phyloP scores from a whole-genome alignment of 2,329 filamentous ascomycete genomes.

The Colletotrichum musae region DNA sequence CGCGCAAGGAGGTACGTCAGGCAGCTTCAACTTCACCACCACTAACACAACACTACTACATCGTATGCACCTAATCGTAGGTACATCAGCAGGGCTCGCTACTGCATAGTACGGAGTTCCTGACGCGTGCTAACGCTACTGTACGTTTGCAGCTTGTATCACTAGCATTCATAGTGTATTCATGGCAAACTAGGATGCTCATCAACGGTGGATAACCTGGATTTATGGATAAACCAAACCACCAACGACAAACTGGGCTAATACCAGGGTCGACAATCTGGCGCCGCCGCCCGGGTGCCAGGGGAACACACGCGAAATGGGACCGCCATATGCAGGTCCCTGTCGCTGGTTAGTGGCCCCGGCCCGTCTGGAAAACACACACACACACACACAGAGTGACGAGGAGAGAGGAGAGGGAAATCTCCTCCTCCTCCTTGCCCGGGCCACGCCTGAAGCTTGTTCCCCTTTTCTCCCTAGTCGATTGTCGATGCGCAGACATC shows the following conservation, averaged over 20 bases:
- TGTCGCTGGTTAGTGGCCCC: conserved; percentile 7
- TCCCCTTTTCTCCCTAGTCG: conserved; percentile 40
- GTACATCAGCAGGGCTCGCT: no score
- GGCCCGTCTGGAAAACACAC: neutral
- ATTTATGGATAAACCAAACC: conserved; percentile 1
- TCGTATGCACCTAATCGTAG: neutral
- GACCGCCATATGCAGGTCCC: conserved; percentile 30
- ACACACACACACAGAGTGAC: no score
- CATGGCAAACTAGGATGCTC: conserved; percentile 2
- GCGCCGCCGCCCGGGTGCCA: conserved; percentile 33
- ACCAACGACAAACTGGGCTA: conserved; percentile 34
- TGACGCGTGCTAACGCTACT: conserved; percentile 8
- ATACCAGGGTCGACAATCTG: conserved; percentile 34
- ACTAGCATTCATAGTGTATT: conserved; percentile 11
- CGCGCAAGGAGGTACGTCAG: no score
- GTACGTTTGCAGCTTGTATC: neutral
- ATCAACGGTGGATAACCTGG: conserved; percentile 24
- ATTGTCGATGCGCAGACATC: conserved; percentile 40
- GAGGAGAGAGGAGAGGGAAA: conserved; percentile 18
- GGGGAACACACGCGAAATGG: conserved; percentile 40
- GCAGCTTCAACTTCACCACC: neutral
- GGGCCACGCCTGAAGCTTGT: conserved; percentile 40
- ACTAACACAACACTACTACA: neutral
- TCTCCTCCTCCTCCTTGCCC: conserved; percentile 37
- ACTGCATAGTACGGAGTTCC: conserved; percentile 6